These are phyloP conservation scores for Sphaerostilbella broomeana DNA, from an alignment of 2,329 filamentous ascomycete genomes.

Conservation along the genomic window DNA sequence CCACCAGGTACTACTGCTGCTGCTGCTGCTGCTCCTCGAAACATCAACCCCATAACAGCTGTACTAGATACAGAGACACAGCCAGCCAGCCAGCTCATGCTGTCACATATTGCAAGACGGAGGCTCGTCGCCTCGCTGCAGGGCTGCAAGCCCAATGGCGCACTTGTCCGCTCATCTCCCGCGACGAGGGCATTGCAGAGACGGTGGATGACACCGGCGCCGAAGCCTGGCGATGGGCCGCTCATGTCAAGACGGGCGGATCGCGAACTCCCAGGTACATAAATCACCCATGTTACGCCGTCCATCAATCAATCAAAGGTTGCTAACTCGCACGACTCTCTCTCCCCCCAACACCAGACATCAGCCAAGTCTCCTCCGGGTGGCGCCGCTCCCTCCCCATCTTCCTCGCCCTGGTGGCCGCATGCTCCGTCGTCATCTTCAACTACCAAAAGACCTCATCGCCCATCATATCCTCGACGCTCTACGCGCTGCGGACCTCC, in stretches of 20 bases:
- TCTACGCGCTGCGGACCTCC: conserved; percentile 86
- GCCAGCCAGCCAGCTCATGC: conserved; percentile 10
- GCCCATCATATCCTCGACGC: conserved; percentile 75
- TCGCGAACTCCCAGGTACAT: conserved; percentile 61
- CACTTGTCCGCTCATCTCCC: too few species aligned
- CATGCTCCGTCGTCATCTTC: conserved; percentile 81
- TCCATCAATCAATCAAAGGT: neutral
- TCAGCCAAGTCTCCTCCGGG: conserved; percentile 42
- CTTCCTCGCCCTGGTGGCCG: conserved; percentile 66
- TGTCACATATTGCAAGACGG: conserved; percentile 18
- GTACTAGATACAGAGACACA: neutral
- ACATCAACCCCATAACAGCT: neutral
- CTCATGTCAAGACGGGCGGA: conserved; percentile 59
- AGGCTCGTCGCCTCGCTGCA: conserved; percentile 21
- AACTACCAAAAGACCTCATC: conserved; percentile 98
- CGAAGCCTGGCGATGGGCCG: conserved; percentile 54
- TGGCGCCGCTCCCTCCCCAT: conserved; percentile 73
- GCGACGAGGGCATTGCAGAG: conserved; percentile 29
- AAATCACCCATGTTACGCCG: conserved; percentile 5
- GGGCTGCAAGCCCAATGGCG: conserved; percentile 13
- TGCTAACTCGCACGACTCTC: neutral
- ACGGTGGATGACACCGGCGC: conserved; percentile 47
- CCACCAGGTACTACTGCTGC: too few species aligned
- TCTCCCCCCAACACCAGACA: conserved; percentile 32
- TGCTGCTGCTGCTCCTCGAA: too few species aligned